Evolutionary conservation across 495 filamentous ascomycete genomes (phyloP).

Genomic region (Neurospora sp.): DNA sequence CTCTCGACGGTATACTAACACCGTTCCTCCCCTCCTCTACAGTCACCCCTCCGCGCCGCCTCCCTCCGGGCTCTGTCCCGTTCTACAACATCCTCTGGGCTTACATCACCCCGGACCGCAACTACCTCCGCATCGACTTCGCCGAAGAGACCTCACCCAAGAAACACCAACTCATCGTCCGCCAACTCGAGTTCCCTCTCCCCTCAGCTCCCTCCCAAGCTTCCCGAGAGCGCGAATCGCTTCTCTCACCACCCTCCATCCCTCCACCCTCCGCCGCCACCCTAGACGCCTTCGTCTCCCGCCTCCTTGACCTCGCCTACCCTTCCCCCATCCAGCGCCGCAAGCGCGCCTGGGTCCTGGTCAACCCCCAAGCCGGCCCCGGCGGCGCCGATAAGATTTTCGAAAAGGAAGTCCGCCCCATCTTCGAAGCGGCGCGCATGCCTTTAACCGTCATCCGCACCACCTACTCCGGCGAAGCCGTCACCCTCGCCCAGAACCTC

Average conservation of each 20-base stretch:
- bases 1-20: background rate
- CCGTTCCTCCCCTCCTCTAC: background rate
- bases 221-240: slow-evolving; percentile 33
- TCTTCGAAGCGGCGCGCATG: slow-evolving; percentile 77
- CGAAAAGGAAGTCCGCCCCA: slow-evolving; percentile 62
- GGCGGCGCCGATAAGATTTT: slow-evolving; percentile 68
- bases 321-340: slow-evolving; percentile 50
- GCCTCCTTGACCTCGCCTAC: slow-evolving; percentile 62
- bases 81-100: slow-evolving; percentile 84
- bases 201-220: background rate
- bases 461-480: slow-evolving; percentile 61
- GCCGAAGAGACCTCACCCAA: slow-evolving; percentile 32
- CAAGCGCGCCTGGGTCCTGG: slow-evolving; percentile 74
- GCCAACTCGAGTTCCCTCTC: slow-evolving; percentile 16
- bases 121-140: slow-evolving; percentile 65
- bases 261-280: slow-evolving; percentile 32
- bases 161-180: slow-evolving; percentile 13
- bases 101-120: slow-evolving; percentile 41
- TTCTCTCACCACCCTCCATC: slow-evolving; percentile 54
- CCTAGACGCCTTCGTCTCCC: slow-evolving; percentile 31
- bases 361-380: slow-evolving; percentile 86
- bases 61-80: slow-evolving; percentile 39
- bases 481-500: slow-evolving; percentile 67
- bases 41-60: background rate
- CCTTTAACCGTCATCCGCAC: slow-evolving; percentile 68